Conservation (phyloP, 306 rosid genomes). For the Cucurbita argyrosperma region DNA sequence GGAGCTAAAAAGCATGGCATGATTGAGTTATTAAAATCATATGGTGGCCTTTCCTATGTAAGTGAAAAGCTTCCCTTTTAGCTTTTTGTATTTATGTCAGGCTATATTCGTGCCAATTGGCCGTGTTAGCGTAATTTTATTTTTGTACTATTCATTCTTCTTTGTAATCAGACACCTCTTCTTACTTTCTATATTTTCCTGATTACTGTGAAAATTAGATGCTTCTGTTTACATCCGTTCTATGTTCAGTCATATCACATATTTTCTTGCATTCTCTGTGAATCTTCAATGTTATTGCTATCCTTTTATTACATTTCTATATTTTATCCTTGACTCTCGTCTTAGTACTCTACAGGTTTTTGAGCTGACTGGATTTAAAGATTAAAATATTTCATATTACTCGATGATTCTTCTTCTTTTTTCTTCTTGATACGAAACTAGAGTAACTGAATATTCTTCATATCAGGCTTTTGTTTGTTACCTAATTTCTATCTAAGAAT, state of each 20-base stretch:
- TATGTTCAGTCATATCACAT: neutral
- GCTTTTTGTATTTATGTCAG: neutral
- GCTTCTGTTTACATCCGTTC: neutral
- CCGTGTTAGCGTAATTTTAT: neutral
- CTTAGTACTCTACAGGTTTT: neutral
- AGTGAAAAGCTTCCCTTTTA: constrained; percentile 19
- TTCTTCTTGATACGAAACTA: neutral
- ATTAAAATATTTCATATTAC: neutral
- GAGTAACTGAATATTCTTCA: constrained; percentile 2
- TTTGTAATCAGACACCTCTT: neutral
- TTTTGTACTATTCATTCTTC: neutral
- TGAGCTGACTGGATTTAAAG: neutral
- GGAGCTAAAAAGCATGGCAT: constrained; percentile 52
- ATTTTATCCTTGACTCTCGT: neutral
- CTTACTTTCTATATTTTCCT: neutral
- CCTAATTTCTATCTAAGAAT: neutral
- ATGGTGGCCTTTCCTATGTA: constrained; percentile 85
- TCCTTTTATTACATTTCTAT: neutral
- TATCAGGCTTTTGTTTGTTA: neutral
- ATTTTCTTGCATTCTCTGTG: neutral
- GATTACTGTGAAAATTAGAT: neutral
- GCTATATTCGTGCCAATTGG: neutral
- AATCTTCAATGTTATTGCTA: neutral
- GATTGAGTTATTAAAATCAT: constrained; percentile 62
- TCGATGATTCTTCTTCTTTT: neutral